A percentile compares a stretch with the other conserved stretches of the same genome.
Evolutionary conservation across 306 rosid genomes (phyloP).

Genomic region (Fagus crenata): DNA sequence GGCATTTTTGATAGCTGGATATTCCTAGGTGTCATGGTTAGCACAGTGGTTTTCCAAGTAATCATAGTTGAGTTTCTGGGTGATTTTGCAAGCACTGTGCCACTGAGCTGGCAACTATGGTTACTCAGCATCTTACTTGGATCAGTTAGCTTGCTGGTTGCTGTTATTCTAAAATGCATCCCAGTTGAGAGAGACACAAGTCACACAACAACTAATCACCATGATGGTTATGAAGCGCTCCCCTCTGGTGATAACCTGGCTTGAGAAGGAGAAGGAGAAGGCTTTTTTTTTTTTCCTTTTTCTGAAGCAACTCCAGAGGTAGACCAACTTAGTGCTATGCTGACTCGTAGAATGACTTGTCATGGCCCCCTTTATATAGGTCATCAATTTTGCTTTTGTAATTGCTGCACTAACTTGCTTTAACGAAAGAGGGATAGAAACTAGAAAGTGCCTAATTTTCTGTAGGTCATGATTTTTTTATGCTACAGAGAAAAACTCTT

Average conservation of each 20-base stretch:
- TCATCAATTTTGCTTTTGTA: not conserved
- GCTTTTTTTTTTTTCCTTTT: not conserved
- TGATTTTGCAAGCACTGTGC: slow-evolving; percentile 84
- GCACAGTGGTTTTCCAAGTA: slow-evolving; percentile 66
- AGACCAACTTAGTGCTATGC: not conserved
- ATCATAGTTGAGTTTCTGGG: slow-evolving; percentile 84
- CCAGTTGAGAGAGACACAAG: slow-evolving; percentile 55
- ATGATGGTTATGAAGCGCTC: slow-evolving; percentile 74
- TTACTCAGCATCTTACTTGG: slow-evolving; percentile 67
- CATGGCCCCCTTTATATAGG: not conserved
- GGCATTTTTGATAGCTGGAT: slow-evolving; percentile 83
- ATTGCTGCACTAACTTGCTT: not conserved
- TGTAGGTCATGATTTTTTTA: not conserved
- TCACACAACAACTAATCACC: slow-evolving; percentile 31
- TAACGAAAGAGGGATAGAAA: not conserved
- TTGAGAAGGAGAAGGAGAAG: slow-evolving; percentile 22
- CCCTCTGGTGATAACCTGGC: slow-evolving; percentile 63
- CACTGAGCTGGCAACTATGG: slow-evolving; percentile 90
- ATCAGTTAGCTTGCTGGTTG: slow-evolving; percentile 68
- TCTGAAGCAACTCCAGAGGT: not conserved
- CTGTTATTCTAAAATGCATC: slow-evolving; percentile 71
- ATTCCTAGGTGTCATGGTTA: slow-evolving; percentile 56
- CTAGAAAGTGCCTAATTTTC: not conserved
- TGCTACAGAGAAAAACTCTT: too few species aligned
- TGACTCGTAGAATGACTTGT: not conserved